phyloP scores from a whole-genome alignment of 768 basidiomycete species.

The Hortiboletus flavorubellus region DNA sequence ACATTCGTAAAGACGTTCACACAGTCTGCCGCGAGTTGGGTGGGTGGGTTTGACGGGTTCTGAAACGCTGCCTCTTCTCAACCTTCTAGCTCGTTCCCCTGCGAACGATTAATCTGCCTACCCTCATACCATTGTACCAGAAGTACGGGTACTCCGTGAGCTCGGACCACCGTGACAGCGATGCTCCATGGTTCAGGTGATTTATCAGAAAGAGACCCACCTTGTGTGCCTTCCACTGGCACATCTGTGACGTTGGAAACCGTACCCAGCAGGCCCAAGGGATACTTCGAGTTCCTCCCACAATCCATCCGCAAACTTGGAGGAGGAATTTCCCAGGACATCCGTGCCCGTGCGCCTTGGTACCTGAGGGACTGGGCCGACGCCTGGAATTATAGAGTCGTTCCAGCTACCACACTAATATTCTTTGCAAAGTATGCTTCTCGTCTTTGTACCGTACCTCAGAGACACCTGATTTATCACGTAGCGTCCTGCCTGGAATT shows the following conservation, averaged over 20 bases:
- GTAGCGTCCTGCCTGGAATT: conserved; percentile 81
- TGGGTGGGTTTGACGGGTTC: too few relatives aligned
- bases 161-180: not conserved
- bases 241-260: conserved; percentile 2
- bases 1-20: too few relatives aligned
- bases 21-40: too few relatives aligned
- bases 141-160: not conserved
- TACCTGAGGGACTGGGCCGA: conserved; percentile 88
- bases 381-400: conserved; percentile 87
- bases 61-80: too few relatives aligned
- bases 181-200: not conserved
- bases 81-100: too few relatives aligned
- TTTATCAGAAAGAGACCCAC: not conserved
- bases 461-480: not conserved
- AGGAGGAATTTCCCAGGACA: conserved; percentile 66
- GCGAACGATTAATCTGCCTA: too few relatives aligned
- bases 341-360: conserved; percentile 69
- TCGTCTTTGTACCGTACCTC: not conserved
- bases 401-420: conserved; percentile 82
- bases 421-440: conserved; percentile 75
- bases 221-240: not conserved
- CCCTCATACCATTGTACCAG: not conserved
- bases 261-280: not conserved
- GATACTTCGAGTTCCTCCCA: not conserved
- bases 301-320: conserved; percentile 36